Conservation (phyloP, 805 yeast genomes). For the Lipomyces yamadae region DNA sequence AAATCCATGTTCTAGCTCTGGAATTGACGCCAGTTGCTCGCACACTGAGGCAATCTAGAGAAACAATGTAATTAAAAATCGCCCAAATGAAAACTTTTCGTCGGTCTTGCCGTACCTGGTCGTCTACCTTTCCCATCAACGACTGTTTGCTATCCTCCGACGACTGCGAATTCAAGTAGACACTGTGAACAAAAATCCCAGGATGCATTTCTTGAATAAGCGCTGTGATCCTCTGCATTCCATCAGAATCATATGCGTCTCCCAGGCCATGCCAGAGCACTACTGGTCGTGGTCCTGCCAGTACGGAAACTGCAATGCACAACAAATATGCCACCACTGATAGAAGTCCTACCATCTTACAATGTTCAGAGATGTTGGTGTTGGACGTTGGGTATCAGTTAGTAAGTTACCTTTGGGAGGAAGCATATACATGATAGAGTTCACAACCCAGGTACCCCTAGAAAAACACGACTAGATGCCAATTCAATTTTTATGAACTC, state of each 20-base stretch:
- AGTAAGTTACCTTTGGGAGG: too few relatives aligned
- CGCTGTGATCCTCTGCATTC: slow-evolving; percentile 56
- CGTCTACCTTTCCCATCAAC: slow-evolving; percentile 62
- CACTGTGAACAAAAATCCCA: slow-evolving; percentile 57
- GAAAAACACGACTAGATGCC: too few relatives aligned
- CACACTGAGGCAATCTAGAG: slow-evolving; percentile 56
- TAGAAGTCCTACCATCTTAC: background rate
- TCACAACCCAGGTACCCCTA: too few relatives aligned
- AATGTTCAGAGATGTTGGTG: background rate
- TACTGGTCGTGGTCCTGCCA: slow-evolving; percentile 51
- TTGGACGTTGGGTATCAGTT: too few relatives aligned
- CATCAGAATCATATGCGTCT: slow-evolving; percentile 67
- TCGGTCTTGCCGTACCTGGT: slow-evolving; percentile 45
- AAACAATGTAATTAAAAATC: background rate
- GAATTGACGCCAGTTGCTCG: slow-evolving; percentile 53
- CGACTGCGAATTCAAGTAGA: slow-evolving; percentile 57
- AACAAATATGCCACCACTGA: background rate
- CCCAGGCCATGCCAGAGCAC: slow-evolving; percentile 89
- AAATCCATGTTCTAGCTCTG: slow-evolving; percentile 60
- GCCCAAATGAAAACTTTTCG: background rate
- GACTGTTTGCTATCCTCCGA: slow-evolving; percentile 59
- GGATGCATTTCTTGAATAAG: slow-evolving; percentile 56
- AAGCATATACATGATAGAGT: too few relatives aligned
- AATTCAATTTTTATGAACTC: background rate
- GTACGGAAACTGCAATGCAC: slow-evolving; percentile 4